phyloP scores from a whole-genome alignment of 2,329 filamentous ascomycete species.

The Ascochyta clinopodiicola region DNA sequence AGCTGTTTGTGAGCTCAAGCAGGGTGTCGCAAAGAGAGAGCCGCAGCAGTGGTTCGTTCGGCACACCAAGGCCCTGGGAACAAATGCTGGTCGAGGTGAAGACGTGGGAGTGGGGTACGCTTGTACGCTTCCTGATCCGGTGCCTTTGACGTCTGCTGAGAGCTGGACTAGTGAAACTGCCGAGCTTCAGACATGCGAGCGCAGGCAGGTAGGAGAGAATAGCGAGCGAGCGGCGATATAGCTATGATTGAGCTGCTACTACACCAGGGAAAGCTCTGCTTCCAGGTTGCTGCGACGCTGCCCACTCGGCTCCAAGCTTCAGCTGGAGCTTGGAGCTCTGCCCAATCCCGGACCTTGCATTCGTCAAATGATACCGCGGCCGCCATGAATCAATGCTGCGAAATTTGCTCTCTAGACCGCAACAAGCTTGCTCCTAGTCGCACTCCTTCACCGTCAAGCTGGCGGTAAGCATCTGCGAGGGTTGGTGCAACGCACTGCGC shows the following conservation, averaged over 20 bases:
- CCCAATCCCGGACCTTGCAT: constrained; percentile 17
- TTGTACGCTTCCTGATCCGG: constrained; percentile 12
- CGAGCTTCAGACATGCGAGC: constrained; percentile 16
- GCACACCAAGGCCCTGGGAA: constrained; percentile 15
- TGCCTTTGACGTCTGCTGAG: constrained; percentile 17
- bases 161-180: constrained; percentile 19
- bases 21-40: constrained; percentile 8
- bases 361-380: constrained; percentile 21
- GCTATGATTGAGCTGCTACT: constrained; percentile 17
- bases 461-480: constrained; percentile 15
- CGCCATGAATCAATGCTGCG: constrained; percentile 20
- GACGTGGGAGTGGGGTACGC: constrained; percentile 14
- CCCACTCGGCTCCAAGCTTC: constrained; percentile 17
- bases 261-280: constrained; percentile 18
- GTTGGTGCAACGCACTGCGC: constrained; percentile 15
- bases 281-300: constrained; percentile 12
- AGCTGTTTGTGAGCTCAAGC: constrained; percentile 13
- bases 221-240: background rate
- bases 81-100: constrained; percentile 18
- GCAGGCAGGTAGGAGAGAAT: constrained; percentile 17
- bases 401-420: constrained; percentile 18
- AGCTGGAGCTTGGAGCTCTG: constrained; percentile 17
- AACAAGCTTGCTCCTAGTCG: constrained; percentile 20
- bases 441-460: constrained; percentile 10
- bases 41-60: constrained; percentile 15